Base-by-base conservation (phyloP, 2,329 filamentous ascomycete species). In the Septoria petroselini region DNA sequence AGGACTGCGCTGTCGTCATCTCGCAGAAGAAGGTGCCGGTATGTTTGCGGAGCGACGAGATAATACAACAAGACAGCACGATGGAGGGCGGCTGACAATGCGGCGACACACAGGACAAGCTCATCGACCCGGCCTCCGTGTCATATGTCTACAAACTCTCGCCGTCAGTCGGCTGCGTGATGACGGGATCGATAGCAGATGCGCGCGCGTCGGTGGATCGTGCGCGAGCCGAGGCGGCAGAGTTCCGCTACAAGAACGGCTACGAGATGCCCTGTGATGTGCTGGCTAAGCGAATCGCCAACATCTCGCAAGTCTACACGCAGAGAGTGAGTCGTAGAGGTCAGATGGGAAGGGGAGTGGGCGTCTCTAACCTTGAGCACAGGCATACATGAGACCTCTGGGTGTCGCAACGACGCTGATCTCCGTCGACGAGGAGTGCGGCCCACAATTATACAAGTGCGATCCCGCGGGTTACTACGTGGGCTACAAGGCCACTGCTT, bases 181-280 rank as follows among this genome's bases (percentile, higher is more conserved):
- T 98, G 84, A 98, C 93, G 41, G 93, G 93, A 45, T 96, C 93
- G 60, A 97, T 98, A 72, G 91, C 93, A 64, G 93, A 98, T 77
- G 93, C 93, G 54, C 82, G 93, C 70, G 91, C 93, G 25, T 94
- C 89, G 58, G 88, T 95, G 54, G 88, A 89, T 73, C 85, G 93
- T 66, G 93, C 93, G 58, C 86, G 93, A 75, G 88, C 88, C 63
- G 93, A 98, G 76, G 93, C 93, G 61, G 91, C 91, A 50, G 91
- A 98, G 70, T 98, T 98, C 77, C 84, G 85, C 73, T 98, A 98
- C 83, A 96, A 96, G 76, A 95, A 83, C 70, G 93, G 93, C 66
- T 98, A 98, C 73, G 93, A 98, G 79, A 98, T 98, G 93, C 93
- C 93, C 53, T 95, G 90, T 71, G 93, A 98, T 73, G 93, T 90